Evolutionary conservation across 805 yeast genomes (phyloP), one percentile per base, ranked within the genome.

Genomic region (Maudiozyma turicensis): DNA sequence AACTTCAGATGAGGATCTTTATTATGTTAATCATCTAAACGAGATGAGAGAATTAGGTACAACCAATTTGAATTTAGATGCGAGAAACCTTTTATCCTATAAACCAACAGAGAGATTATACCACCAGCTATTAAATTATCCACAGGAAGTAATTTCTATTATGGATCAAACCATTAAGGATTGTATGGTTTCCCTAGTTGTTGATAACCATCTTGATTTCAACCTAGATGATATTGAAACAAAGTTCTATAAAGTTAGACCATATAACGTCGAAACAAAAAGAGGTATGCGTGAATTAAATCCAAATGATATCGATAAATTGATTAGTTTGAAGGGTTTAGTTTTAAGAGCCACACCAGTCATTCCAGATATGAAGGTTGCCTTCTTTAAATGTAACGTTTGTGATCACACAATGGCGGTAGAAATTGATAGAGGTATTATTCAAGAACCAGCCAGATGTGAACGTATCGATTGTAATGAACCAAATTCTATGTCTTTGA

Each of bases 141-240:
- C 99, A 0, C 97, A 90, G 65, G 99, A 93, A 72, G 87, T 93
- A 38, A 82, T 93, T 48, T 97, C 99, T 9, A 87, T 93, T 58
- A 90, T 93, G 97, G 99, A 93, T 74, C 96, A 90, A 61, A 82
- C 96, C 4, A 77, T 90, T 49, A 89, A 88, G 63, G 96, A 91
- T 63, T 83, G 89, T 59, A 80, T 93, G 80, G 82, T 88, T 29
- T 81, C 87, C 11, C 64, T 86, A 15, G 81, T 81, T 20, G 69
- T 80, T 51, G 88, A 82, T 53, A 66, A 74, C 58, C 63, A 68
- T 40, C 58, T 72, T 32, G 90, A 83, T 52, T 64, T 65, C 39
- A 65, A 72, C 44, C 70, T 77, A 26, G 76, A 76, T 56, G 88
- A 81, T 43, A 82, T 90, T 48, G 97, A 90, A 65, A 78, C 89